Percentiles rank a stretch among this genome's conserved stretches.
These are phyloP conservation scores for Saitozyma sp. DNA, from an alignment of 768 basidiomycete genomes.

Conservation along the genomic window DNA sequence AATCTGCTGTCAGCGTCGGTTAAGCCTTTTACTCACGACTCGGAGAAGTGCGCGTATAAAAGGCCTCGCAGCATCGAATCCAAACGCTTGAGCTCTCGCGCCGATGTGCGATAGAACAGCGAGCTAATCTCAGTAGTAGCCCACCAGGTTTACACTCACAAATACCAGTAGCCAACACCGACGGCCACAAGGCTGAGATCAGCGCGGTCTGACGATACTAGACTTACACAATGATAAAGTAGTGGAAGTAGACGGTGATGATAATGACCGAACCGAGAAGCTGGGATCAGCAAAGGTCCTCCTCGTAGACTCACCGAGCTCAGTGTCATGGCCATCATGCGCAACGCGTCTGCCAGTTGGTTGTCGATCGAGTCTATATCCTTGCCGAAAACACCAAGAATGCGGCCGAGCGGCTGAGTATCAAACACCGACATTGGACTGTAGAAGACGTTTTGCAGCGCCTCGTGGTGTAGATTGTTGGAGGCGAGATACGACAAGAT, in stretches of 20 bases:
- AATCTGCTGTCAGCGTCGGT: constrained; percentile 19
- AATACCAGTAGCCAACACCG: constrained; percentile 41
- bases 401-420: constrained; percentile 39
- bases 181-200: constrained; percentile 31
- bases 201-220: neutral
- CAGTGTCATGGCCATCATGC: constrained; percentile 61
- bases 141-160: constrained; percentile 4
- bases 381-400: constrained; percentile 48
- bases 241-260: constrained; percentile 45
- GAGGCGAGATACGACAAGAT: constrained; percentile 64
- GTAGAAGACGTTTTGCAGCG: constrained; percentile 70
- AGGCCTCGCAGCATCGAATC: constrained; percentile 80
- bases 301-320: constrained; percentile 49
- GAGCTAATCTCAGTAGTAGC: constrained; percentile 56
- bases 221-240: constrained; percentile 45
- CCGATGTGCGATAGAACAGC: constrained; percentile 77
- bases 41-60: constrained; percentile 86
- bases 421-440: constrained; percentile 54
- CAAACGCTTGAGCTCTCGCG: constrained; percentile 71
- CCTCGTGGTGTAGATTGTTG: constrained; percentile 63
- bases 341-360: constrained; percentile 41
- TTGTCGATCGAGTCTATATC: constrained; percentile 50
- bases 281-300: constrained; percentile 7
- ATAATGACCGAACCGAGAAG: constrained; percentile 39
- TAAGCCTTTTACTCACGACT: constrained; percentile 66